phyloP scores from a whole-genome alignment of 2,329 filamentous ascomycete genomes.

The Claviceps sp. region DNA sequence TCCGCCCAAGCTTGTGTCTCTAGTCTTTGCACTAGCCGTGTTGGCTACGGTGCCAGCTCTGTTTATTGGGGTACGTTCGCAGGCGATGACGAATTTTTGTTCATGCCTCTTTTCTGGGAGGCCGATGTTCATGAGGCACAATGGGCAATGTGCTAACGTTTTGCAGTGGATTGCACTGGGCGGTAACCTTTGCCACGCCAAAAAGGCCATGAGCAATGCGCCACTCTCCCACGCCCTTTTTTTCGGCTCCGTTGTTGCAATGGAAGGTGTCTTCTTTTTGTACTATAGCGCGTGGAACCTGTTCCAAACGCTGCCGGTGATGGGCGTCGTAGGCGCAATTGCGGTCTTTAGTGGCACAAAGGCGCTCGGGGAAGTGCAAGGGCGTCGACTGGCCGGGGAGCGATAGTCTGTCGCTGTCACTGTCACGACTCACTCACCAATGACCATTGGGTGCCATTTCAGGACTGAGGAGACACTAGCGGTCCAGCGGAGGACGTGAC shows the following conservation, averaged over 20 bases:
- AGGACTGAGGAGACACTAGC: too few species aligned
- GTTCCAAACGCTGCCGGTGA: conserved; percentile 73
- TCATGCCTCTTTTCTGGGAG: too few species aligned
- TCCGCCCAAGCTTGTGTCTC: conserved; percentile 65
- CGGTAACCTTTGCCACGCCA: conserved; percentile 67
- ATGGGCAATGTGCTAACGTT: conserved; percentile 10
- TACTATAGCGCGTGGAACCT: conserved; percentile 91
- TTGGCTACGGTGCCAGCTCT: conserved; percentile 61
- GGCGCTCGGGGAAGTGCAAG: conserved; percentile 86
- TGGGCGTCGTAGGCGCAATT: conserved; percentile 51
- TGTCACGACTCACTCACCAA: too few species aligned
- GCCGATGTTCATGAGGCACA: too few species aligned
- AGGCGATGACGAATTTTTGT: not conserved
- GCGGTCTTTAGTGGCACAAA: conserved; percentile 79
- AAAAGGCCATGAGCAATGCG: conserved; percentile 60
- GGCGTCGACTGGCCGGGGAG: conserved; percentile 65
- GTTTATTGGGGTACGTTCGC: conserved; percentile 44
- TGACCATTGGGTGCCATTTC: too few species aligned
- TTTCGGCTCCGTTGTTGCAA: conserved; percentile 71
- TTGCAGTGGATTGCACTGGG: conserved; percentile 69
- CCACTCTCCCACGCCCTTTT: conserved; percentile 75
- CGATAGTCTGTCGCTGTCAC: conserved; percentile 22
- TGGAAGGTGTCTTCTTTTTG: conserved; percentile 87
- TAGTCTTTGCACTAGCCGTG: conserved; percentile 64
- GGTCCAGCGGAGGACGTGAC: too few species aligned